Conservation (phyloP, 2,329 filamentous ascomycete genomes). For the Cordyceps cateniannulata region DNA sequence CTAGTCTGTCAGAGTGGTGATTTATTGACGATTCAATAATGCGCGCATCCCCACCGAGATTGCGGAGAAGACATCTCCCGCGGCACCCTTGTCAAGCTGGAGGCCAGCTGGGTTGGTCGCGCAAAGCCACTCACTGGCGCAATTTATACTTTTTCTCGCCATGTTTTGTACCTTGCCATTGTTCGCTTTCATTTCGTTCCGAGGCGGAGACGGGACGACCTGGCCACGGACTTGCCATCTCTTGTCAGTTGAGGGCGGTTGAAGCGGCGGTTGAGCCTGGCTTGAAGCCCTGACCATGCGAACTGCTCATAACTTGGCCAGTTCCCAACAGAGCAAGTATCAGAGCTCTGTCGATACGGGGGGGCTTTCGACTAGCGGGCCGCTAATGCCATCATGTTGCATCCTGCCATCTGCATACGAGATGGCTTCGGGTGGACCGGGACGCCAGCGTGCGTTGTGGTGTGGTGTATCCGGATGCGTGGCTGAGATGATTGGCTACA, state of each 20-base stretch:
- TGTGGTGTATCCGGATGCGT: not conserved
- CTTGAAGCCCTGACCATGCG: not conserved
- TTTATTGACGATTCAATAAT: not conserved
- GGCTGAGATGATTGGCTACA: conserved; percentile 3
- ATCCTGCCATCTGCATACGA: conserved; percentile 2
- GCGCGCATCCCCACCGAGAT: conserved; percentile 3
- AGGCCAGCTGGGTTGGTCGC: conserved; percentile 1
- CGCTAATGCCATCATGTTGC: conserved; percentile 6
- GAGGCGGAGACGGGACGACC: not conserved
- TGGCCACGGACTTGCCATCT: not conserved
- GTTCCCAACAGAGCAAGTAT: conserved; percentile 3
- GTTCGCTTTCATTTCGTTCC: not conserved
- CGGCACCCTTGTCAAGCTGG: conserved; percentile 6
- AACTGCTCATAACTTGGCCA: not conserved
- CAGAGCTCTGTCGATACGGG: conserved; percentile 3
- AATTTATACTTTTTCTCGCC: conserved; percentile 5
- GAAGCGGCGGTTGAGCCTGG: not conserved
- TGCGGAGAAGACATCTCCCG: conserved; percentile 10
- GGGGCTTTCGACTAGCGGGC: conserved; percentile 4
- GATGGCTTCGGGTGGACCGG: conserved; percentile 10
- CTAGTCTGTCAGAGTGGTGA: not conserved
- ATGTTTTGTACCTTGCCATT: not conserved
- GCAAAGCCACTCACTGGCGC: not conserved
- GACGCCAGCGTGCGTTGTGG: not conserved
- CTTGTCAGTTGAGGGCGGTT: not conserved